Evolutionary conservation across 768 basidiomycete species (phyloP), one percentile per base, ranked within the genome.

Genomic region (Mycena vulgaris): DNA sequence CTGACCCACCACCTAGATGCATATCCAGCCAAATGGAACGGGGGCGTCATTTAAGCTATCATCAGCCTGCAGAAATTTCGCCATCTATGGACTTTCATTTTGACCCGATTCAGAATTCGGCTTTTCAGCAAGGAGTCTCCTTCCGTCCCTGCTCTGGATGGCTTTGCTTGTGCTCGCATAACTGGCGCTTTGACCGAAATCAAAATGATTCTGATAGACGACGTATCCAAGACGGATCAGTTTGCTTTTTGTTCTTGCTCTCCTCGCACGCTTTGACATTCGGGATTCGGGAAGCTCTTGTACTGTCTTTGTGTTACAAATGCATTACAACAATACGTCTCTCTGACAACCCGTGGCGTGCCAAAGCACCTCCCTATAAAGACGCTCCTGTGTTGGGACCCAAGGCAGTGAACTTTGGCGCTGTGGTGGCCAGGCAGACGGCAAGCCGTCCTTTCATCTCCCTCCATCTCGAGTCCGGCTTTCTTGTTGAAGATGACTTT

Each of bases 231-330:
- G n/a, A 16, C 37, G 49, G 27, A 52, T 63, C 49, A 51, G 42
- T 30, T 30, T 57, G 28, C n/a, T n/a, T n/a, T n/a, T 51, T 58
- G 56, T 66, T 58, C 40, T 49, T 57, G 33, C n/a, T 39, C 37
- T 42, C 30, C 63, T 64, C 64, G 25, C 64, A 58, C 64, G 56
- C 47, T 40, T 37, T 66, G 64, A 58, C 40, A 49, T 48, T 57
- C 45, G 5, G n/a, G n/a, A n/a, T n/a, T 55, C 48, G 35, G 14
- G 35, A 56, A 14, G 42, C 5, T 14, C 37, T 42, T 60, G 39
- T 67, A 42, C 48, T 67, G n/a, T 40, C 65, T 51, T 67, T 67
- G 66, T 67, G 39, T 42, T 35, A 49, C 23, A 66, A 65, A 65
- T 56, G 56, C 48, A 42, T 55, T 25, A 28, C 27, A 19, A 52